A percentile compares a stretch with the other conserved stretches of the same genome.
Conservation (phyloP, 495 filamentous ascomycete species). For the Penicillium steckii region DNA sequence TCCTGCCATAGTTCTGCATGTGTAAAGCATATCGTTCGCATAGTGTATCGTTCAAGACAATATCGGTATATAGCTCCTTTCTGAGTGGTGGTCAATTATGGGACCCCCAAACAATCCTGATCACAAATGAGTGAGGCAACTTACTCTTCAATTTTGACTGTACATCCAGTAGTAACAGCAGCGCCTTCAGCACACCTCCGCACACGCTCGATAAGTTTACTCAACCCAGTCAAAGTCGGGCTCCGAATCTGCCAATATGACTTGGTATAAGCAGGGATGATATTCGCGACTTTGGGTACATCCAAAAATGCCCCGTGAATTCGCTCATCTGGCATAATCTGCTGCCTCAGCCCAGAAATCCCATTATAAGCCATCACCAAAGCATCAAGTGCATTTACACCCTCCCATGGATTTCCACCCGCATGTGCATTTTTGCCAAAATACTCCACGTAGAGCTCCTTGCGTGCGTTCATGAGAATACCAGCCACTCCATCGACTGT, state of each 20-base stretch:
- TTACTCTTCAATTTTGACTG: constrained; percentile 35
- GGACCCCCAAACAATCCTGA: neutral
- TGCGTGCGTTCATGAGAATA: constrained; percentile 10
- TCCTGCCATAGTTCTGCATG: constrained; percentile 30
- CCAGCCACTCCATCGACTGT: constrained; percentile 6
- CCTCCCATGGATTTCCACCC: constrained; percentile 11
- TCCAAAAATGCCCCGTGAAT: constrained; percentile 41
- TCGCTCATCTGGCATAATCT: constrained; percentile 8
- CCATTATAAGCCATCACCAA: constrained; percentile 10
- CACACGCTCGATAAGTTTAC: constrained; percentile 44
- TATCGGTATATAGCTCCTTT: constrained; percentile 47
- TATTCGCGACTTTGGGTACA: constrained; percentile 50
- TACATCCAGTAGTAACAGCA: constrained; percentile 52
- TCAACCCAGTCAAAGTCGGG: constrained; percentile 29
- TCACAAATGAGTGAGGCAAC: constrained; percentile 1
- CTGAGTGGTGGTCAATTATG: neutral
- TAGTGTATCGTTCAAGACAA: constrained; percentile 51
- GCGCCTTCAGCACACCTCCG: constrained; percentile 50
- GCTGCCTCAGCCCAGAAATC: constrained; percentile 10
- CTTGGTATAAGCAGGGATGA: constrained; percentile 53
- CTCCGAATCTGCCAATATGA: constrained; percentile 41
- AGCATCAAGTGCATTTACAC: constrained; percentile 16
- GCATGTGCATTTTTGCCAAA: constrained; percentile 15
- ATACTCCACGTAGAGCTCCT: constrained; percentile 6
- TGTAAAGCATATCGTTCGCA: constrained; percentile 40